Conservation (phyloP, 2,329 filamentous ascomycete genomes). For the Aspergillus sp. region DNA sequence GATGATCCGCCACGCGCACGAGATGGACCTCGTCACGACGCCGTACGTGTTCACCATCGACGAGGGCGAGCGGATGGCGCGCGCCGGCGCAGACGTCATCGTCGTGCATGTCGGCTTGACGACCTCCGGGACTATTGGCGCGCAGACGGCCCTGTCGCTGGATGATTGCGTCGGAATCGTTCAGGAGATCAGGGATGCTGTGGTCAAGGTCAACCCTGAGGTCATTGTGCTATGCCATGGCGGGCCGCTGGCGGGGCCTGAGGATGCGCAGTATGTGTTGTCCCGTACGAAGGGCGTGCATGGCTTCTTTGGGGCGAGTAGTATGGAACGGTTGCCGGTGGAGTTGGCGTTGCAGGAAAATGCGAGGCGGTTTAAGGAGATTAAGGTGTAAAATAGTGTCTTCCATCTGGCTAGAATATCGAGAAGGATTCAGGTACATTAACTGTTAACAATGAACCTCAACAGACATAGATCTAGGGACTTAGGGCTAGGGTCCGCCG, state of each 20-base stretch:
- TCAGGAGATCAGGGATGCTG: slow-evolving; percentile 64
- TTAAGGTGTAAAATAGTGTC: slow-evolving; percentile 22
- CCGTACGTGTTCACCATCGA: slow-evolving; percentile 68
- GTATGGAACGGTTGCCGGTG: slow-evolving; percentile 68
- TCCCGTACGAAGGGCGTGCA: slow-evolving; percentile 62
- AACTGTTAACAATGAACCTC: no score
- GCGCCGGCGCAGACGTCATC: slow-evolving; percentile 65
- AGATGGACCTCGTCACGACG: slow-evolving; percentile 63
- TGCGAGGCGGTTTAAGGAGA: slow-evolving; percentile 54
- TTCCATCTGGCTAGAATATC: no score
- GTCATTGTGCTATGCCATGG: slow-evolving; percentile 70
- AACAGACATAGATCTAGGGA: neutral
- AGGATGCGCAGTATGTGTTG: slow-evolving; percentile 65
- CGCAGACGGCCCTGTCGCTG: slow-evolving; percentile 58
- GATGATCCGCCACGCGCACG: slow-evolving; percentile 61
- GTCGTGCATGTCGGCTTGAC: slow-evolving; percentile 71
- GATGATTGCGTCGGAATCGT: slow-evolving; percentile 64
- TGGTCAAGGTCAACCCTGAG: slow-evolving; percentile 54
- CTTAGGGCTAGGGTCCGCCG: slow-evolving; percentile 2
- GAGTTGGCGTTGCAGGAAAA: slow-evolving; percentile 64
- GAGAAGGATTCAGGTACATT: no score
- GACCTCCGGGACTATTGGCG: slow-evolving; percentile 64
- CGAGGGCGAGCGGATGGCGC: slow-evolving; percentile 62
- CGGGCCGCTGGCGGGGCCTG: slow-evolving; percentile 64
- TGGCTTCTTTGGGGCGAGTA: slow-evolving; percentile 69